These are phyloP conservation scores for Pseudogymnoascus verrucosus DNA, from an alignment of 2,329 filamentous ascomycete species.

Conservation along the genomic window DNA sequence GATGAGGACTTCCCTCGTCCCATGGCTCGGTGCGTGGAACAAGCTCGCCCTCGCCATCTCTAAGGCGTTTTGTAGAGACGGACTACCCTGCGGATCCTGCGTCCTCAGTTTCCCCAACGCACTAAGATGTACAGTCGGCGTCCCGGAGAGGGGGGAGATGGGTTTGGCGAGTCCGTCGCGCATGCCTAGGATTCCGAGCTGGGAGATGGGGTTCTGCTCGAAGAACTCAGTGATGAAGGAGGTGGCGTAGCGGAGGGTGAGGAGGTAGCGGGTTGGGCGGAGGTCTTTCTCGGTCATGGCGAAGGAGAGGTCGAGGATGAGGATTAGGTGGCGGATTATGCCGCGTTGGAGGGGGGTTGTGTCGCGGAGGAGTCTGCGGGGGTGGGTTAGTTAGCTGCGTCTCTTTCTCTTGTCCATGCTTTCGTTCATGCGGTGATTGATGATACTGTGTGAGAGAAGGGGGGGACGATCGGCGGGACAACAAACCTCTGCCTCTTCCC, in stretches of 20 bases:
- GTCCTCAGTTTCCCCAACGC: conserved; percentile 60
- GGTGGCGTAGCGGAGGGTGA: conserved; percentile 73
- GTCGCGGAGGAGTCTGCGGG: conserved; percentile 69
- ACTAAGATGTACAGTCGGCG: conserved; percentile 79
- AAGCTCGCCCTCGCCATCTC: conserved; percentile 89
- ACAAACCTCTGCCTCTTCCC: conserved; percentile 64
- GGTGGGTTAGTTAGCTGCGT: not conserved
- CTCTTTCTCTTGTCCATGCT: not conserved
- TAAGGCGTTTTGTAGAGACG: conserved; percentile 85
- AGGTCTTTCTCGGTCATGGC: conserved; percentile 96
- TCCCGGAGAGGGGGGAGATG: conserved; percentile 84
- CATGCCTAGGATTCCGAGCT: conserved; percentile 89
- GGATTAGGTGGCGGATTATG: conserved; percentile 91
- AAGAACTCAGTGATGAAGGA: conserved; percentile 93
- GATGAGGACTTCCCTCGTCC: conserved; percentile 85
- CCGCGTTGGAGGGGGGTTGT: conserved; percentile 92
- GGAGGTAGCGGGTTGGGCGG: conserved; percentile 75
- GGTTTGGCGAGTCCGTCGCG: conserved; percentile 80
- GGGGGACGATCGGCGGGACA: conserved; percentile 16
- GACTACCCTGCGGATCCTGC: conserved; percentile 63
- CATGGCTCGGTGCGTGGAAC: conserved; percentile 89
- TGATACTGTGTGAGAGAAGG: not conserved
- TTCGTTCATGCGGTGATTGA: not conserved
- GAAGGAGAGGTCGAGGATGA: conserved; percentile 85
- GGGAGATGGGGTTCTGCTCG: conserved; percentile 96